A percentile compares a stretch with the other conserved stretches of the same genome.
These are phyloP conservation scores for Lentinula novae-zelandiae DNA, from an alignment of 1,284 basidiomycete species.

Conservation along the genomic window DNA sequence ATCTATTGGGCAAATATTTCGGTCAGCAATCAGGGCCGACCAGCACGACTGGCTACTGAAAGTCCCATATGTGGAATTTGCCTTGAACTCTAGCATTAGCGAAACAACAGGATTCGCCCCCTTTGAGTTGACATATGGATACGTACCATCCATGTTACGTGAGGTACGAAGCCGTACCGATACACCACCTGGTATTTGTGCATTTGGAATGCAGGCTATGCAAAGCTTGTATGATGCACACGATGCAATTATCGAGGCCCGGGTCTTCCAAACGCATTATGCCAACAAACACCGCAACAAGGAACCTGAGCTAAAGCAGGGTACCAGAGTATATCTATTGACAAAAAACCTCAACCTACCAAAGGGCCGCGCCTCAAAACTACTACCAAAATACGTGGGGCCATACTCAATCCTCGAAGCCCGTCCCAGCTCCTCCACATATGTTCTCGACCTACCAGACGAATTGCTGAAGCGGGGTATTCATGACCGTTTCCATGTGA, in stretches of 20 bases:
- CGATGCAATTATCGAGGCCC: slow-evolving; percentile 25
- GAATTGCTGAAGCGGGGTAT: slow-evolving; percentile 18
- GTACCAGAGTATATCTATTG: too few relatives aligned
- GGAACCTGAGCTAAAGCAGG: too few relatives aligned
- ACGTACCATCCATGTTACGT: neutral
- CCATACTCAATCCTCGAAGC: slow-evolving; percentile 18
- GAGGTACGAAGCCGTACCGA: neutral
- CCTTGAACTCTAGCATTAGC: slow-evolving; percentile 17
- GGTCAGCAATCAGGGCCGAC: slow-evolving; percentile 22
- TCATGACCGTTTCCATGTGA: slow-evolving; percentile 11
- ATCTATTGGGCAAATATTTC: slow-evolving; percentile 24
- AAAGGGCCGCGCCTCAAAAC: slow-evolving; percentile 15
- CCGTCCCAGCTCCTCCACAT: slow-evolving; percentile 10
- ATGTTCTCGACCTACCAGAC: slow-evolving; percentile 17
- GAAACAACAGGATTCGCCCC: slow-evolving; percentile 30
- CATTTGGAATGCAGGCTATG: slow-evolving; percentile 22
- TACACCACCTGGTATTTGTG: slow-evolving; percentile 20
- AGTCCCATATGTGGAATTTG: slow-evolving; percentile 25
- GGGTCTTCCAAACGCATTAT: slow-evolving; percentile 23
- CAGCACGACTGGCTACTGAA: slow-evolving; percentile 31
- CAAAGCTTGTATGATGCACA: slow-evolving; percentile 23
- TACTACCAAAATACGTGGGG: slow-evolving; percentile 20
- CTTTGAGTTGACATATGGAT: slow-evolving; percentile 32
- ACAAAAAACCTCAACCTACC: slow-evolving; percentile 22
- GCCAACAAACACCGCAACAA: slow-evolving; percentile 20